Evolutionary conservation across 1,139 yeast species (phyloP).

Genomic region (Ashbya aceris): DNA sequence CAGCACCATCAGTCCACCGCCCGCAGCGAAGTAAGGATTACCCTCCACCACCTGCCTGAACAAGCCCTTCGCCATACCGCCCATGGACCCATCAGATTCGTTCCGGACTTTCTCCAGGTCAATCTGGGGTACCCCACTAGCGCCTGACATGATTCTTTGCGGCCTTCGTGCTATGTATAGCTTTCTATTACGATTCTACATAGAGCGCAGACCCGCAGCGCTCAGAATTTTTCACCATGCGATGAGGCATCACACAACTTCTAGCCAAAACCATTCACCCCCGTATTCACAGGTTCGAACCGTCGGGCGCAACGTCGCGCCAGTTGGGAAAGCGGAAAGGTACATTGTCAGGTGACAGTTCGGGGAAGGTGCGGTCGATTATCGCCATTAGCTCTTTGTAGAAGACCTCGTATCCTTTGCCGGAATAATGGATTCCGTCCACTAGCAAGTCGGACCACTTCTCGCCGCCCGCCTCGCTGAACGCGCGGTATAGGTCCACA

Average conservation of each 20-base stretch:
- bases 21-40: constrained; percentile 94
- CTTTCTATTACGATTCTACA: too few relatives aligned
- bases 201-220: too few relatives aligned
- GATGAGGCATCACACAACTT: too few relatives aligned
- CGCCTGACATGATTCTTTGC: constrained; percentile 3
- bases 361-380: constrained; percentile 40
- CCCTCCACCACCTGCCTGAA: constrained; percentile 49
- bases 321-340: constrained; percentile 33
- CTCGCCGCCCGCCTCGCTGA: constrained; percentile 25
- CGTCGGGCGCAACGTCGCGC: constrained; percentile 28
- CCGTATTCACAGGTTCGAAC: constrained; percentile 15
- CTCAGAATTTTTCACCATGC: too few relatives aligned
- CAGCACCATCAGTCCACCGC: constrained; percentile 90
- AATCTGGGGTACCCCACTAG: constrained; percentile 6
- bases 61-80: constrained; percentile 11
- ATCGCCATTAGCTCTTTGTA: constrained; percentile 36
- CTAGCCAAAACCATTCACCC: too few relatives aligned
- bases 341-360: constrained; percentile 35
- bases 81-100: constrained; percentile 11
- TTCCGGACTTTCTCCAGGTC: constrained; percentile 9
- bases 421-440: constrained; percentile 67
- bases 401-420: constrained; percentile 48
- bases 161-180: too few relatives aligned
- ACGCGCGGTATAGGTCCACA: constrained; percentile 43
- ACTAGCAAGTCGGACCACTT: constrained; percentile 29